A percentile compares a stretch with the other conserved stretches of the same genome.
phyloP scores from a whole-genome alignment of 1,284 basidiomycete species.

The Pseudomicrostroma phylloplanum region DNA sequence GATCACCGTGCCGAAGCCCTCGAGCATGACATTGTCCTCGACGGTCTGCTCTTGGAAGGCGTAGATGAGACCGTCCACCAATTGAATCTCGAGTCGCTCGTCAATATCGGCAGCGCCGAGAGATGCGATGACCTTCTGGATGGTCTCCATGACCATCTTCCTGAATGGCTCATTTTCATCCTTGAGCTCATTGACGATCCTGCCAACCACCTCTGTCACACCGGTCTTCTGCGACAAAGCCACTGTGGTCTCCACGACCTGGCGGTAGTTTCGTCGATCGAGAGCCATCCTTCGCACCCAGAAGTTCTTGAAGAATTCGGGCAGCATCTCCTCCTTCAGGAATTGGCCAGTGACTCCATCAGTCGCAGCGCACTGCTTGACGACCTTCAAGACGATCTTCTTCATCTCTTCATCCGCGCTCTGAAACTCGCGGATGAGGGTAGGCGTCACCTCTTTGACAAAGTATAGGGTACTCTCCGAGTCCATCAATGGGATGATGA shows the following conservation, averaged over 20 bases:
- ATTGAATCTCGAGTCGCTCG: conserved; percentile 82
- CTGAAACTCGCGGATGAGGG: conserved; percentile 92
- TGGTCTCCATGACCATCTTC: conserved; percentile 99
- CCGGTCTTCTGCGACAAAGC: conserved; percentile 95
- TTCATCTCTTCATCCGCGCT: conserved; percentile 99
- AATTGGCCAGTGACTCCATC: conserved; percentile 57
- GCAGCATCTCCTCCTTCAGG: conserved; percentile 82
- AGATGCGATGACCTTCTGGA: conserved; percentile 87
- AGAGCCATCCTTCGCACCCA: conserved; percentile 93
- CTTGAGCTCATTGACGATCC: conserved; percentile 93
- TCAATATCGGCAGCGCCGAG: conserved; percentile 94
- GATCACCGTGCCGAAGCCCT: conserved; percentile 94
- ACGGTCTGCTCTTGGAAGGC: conserved; percentile 99
- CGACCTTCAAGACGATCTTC: conserved; percentile 97
- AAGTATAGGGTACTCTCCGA: conserved; percentile 61
- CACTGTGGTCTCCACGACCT: conserved; percentile 97
- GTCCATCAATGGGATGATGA: conserved; percentile 99
- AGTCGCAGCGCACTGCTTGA: conserved; percentile 96
- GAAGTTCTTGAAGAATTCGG: conserved; percentile 99
- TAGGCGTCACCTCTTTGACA: conserved; percentile 49
- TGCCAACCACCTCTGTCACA: conserved; percentile 87
- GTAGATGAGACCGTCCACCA: conserved; percentile 98
- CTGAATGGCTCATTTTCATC: conserved; percentile 76
- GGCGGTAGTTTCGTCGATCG: conserved; percentile 88
- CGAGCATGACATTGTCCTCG: conserved; percentile 97